Base-by-base conservation (phyloP, 768 basidiomycete genomes). In the Chalciporus piperatus region DNA sequence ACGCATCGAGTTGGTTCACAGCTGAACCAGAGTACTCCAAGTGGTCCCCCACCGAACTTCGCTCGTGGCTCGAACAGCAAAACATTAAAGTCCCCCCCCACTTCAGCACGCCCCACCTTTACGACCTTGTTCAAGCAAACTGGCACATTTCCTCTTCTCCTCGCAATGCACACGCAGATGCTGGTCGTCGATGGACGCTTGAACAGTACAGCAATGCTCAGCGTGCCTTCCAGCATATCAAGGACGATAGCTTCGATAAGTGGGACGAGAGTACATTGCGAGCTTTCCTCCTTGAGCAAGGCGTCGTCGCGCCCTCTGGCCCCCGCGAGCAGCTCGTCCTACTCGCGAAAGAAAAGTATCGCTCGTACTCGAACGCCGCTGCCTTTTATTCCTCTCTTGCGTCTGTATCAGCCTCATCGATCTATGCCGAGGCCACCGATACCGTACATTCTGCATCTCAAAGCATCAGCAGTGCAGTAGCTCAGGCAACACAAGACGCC, bases 241-340 rank as follows among this genome's bases (percentile, higher is more conserved):
- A 80, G 51, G 82, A 84, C 3, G 70, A 76, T 20, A 68, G 82
- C 9, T 85, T 91, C 55, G 89, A 94, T 55, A 72, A 76, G 1
- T 98, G 93, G 93, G 83, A 89, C 65, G 94, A 98, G 62, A 84
- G 82, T 12, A 78, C 77, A 25, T 75, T 97, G 19, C 82, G 94
- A 61, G 75, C 88, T 56, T 96, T 87, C 71, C 76, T 98, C 11
- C 80, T 97, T 48, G 81, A 89, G 61, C 87, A 96, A 58, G 94
- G 94, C 38, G 76, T 96, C 53, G 82, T 98, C 45, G 80, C 85
- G 6, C 94, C 95, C 13, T 78, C 80, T 25, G 87, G 88, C 2
- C 84, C 84, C 3, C 76, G 79, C 49, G 95, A 97, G 63, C 81
- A 92, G 61, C 82, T 98, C 19, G 74, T 89, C 19, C 71, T 87